Evolutionary conservation across 176 grass and related monocot genomes (phyloP).

Genomic region (barley (Hordeum vulgare)): DNA sequence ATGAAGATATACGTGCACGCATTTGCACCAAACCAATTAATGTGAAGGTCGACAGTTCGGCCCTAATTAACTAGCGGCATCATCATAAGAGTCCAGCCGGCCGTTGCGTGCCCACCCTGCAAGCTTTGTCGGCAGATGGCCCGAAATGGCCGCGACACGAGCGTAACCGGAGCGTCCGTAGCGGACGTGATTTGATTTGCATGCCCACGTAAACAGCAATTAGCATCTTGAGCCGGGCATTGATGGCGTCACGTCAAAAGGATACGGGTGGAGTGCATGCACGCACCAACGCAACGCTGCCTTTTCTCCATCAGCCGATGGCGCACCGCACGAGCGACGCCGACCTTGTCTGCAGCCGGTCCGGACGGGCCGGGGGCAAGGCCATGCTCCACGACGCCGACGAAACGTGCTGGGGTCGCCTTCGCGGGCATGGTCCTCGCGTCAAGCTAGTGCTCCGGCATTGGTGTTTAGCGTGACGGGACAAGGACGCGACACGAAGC

Average conservation of each 20-base stretch:
- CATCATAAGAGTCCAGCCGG: background rate
- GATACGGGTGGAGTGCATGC: background rate
- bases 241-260: background rate
- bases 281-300: background rate
- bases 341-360: constrained; percentile 34
- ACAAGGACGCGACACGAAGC: constrained; percentile 13
- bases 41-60: background rate
- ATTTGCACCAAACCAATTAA: background rate
- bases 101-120: background rate
- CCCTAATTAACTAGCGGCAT: background rate
- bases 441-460: constrained; percentile 23
- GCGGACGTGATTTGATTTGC: background rate
- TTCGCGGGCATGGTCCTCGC: constrained; percentile 35
- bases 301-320: background rate
- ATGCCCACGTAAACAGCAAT: background rate
- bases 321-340: background rate
- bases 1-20: background rate
- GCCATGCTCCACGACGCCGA: constrained; percentile 34
- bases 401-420: constrained; percentile 21
- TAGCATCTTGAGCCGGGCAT: background rate
- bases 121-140: constrained; percentile 21
- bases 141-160: constrained; percentile 18
- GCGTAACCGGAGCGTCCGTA: constrained; percentile 20
- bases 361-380: constrained; percentile 7
- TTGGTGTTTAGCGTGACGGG: background rate